Conservation (phyloP, 192 early-diverging fungal species). For the Lobosporangium transversale region DNA sequence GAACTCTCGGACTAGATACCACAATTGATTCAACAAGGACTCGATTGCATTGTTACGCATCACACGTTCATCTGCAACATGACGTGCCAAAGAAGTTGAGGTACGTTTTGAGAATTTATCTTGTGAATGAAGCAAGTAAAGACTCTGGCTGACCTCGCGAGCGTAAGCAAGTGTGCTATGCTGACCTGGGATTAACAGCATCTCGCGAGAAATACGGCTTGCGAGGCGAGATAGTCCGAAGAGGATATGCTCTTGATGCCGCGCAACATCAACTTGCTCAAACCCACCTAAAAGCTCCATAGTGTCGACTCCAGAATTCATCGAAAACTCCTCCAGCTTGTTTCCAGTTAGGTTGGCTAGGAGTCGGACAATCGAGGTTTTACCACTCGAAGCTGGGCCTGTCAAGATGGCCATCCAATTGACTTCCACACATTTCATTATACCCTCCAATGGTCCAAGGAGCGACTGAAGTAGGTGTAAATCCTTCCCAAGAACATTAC, state of each 20-base stretch:
- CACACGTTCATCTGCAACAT: constrained; percentile 30
- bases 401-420: constrained; percentile 93
- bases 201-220: constrained; percentile 53
- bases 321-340: constrained; percentile 89
- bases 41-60: constrained; percentile 47
- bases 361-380: constrained; percentile 86
- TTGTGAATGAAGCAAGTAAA: constrained; percentile 43
- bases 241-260: constrained; percentile 69
- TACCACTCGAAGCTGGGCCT: constrained; percentile 86
- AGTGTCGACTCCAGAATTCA: constrained; percentile 95
- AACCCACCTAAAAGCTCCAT: constrained; percentile 97
- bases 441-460: constrained; percentile 74
- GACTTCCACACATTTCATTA: constrained; percentile 90
- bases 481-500: constrained; percentile 54
- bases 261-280: constrained; percentile 90
- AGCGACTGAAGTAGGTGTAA: constrained; percentile 74
- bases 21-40: constrained; percentile 38
- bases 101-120: constrained; percentile 30
- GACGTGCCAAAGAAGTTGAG: constrained; percentile 11
- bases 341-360: constrained; percentile 86
- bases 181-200: constrained; percentile 39
- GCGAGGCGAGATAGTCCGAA: constrained; percentile 56
- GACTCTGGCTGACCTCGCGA: constrained; percentile 44
- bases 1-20: constrained; percentile 48
- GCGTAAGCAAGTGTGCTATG: constrained; percentile 12